These are phyloP conservation scores for Dicorynia guianensis DNA, from an alignment of 306 rosid species.

Conservation along the genomic window DNA sequence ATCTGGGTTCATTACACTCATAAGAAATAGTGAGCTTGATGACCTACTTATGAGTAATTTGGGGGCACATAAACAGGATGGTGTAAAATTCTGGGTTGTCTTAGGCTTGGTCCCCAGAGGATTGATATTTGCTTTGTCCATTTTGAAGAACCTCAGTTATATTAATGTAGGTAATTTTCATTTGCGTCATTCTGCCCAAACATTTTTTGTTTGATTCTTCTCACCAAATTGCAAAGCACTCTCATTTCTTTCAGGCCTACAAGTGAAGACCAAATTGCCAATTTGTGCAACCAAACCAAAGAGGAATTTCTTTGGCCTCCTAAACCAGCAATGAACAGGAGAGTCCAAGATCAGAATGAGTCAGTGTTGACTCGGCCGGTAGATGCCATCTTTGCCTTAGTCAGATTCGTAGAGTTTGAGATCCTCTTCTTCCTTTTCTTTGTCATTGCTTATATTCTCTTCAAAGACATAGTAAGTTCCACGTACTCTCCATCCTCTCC, in stretches of 20 bases:
- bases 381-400: conserved; percentile 56
- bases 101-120: no score
- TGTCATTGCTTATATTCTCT: conserved; percentile 70
- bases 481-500: no score
- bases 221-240: not conserved
- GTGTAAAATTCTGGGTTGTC: no score
- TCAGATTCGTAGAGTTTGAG: conserved; percentile 85
- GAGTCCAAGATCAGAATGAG: conserved; percentile 51
- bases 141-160: no score
- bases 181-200: not conserved
- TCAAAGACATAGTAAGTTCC: conserved; percentile 86
- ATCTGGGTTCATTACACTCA: no score
- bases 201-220: not conserved
- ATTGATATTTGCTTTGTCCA: no score
- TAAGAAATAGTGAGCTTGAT: no score
- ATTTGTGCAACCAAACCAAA: not conserved
- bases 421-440: conserved; percentile 86
- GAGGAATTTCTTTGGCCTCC: not conserved
- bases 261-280: not conserved
- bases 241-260: not conserved
- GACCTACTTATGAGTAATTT: no score
- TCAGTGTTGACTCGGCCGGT: conserved; percentile 65
- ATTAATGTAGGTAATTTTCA: no score
- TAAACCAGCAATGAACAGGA: conserved; percentile 51
- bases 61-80: no score